A percentile compares a stretch with the other conserved stretches of the same genome.
Conservation (phyloP, 805 yeast species). For the Kazachstania psychrophila region DNA sequence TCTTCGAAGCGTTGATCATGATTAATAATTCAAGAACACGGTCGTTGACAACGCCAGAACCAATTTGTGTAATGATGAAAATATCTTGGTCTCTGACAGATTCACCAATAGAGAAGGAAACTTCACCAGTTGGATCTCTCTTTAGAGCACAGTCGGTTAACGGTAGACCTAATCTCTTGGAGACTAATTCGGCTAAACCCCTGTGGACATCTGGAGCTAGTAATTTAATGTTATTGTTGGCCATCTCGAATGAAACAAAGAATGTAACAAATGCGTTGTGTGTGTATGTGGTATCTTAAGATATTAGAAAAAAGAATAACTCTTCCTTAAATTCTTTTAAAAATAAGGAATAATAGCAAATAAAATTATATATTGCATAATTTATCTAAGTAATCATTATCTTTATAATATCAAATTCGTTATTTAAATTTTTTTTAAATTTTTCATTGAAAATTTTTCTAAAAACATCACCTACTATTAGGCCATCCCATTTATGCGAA, state of each 20-base stretch:
- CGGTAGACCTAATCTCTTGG: conserved; percentile 48
- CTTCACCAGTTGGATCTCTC: conserved; percentile 66
- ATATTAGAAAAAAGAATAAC: conserved; percentile 1
- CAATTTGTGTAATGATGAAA: conserved; percentile 68
- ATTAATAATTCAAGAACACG: conserved; percentile 62
- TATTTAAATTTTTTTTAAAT: too few species aligned
- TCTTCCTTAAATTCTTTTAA: conserved; percentile 1
- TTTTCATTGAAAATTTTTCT: too few species aligned
- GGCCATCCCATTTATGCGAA: too few species aligned
- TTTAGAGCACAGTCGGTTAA: conserved; percentile 55
- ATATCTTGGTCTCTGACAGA: conserved; percentile 80
- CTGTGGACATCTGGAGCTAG: conserved; percentile 61
- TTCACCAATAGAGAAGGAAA: conserved; percentile 67
- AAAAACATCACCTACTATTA: too few species aligned
- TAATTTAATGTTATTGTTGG: conserved; percentile 63
- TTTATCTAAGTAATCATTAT: too few species aligned
- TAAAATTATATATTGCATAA: too few species aligned
- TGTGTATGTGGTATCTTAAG: too few species aligned
- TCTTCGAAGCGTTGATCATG: conserved; percentile 77
- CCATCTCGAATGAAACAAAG: too few species aligned
- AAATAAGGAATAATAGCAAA: too few species aligned
- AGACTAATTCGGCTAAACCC: conserved; percentile 58
- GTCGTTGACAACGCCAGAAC: conserved; percentile 70
- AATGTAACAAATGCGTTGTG: too few species aligned
- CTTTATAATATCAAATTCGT: too few species aligned